Evolutionary conservation across 1,139 yeast species (phyloP), one percentile per base, ranked within the genome.

Genomic region (Yamadazyma buinensis): DNA sequence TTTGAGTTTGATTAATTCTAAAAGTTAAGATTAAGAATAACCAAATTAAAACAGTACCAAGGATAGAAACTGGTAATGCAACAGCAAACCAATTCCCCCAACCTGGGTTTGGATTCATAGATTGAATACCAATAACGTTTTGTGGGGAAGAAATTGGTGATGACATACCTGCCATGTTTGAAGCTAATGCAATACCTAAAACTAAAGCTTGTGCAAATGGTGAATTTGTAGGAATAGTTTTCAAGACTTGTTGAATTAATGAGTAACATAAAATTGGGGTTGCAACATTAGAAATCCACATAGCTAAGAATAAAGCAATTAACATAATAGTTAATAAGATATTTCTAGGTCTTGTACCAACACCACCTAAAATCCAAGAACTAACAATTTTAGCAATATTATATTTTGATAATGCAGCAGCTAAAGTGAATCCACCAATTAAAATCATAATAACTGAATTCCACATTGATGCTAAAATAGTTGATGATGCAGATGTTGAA

Each of bases 201-300:
- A 90, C 84, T 48, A 90, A 67, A 2, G 95, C 90, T 54, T 85
- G 81, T 9, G 88, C 85, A 52, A 86, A 86, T 5, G 78, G 75
- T 9, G 90, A 81, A 5, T 79, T 79, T 30, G 84, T 78, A 14
- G 95, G 95, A 28, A 88, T 61, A 0, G 94, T 84, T 48, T 95
- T 74, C 48, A 90, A 66, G 27, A 90, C 67, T 0, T 97, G 96
- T 56, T 87, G 95, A 39, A 92, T 83, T 46, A 90, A 83, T 2
- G 96, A 86, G 54, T 75, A 87, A 60, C 95, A 84, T 39, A 90
- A 70, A 2, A 90, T 97, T 0, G 97, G 97, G 0, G 97, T 92
- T 1, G 97, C 97, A 28, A 90, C 97, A 54, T 90, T 90, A 14
- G 95, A 84, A 33, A 90, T 92, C 95, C 96, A 90, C 88, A 92